These are phyloP conservation scores for Oropetium thomaeum DNA, from an alignment of 176 grass and related monocot species.

Conservation along the genomic window DNA sequence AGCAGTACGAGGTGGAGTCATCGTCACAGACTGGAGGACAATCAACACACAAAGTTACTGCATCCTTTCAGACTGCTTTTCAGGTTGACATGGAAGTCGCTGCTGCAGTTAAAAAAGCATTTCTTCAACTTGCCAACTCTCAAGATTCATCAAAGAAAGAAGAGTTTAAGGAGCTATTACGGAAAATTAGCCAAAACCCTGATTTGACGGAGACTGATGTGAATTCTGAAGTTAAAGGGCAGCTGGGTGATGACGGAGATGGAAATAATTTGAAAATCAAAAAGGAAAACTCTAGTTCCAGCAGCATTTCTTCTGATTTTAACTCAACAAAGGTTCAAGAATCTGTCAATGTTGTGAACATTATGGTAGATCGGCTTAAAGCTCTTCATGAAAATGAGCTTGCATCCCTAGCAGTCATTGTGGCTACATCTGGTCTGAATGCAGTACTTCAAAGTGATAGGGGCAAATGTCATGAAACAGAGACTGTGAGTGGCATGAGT, in stretches of 20 bases:
- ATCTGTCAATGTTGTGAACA: conserved; percentile 45
- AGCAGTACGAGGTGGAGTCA: conserved; percentile 60
- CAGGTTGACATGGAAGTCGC: conserved; percentile 89
- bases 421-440: conserved; percentile 89
- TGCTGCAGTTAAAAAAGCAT: conserved; percentile 78
- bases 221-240: conserved; percentile 34
- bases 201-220: conserved; percentile 37
- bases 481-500: background rate
- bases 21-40: conserved; percentile 47
- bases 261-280: conserved; percentile 12
- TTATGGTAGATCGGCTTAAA: conserved; percentile 75
- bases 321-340: conserved; percentile 24
- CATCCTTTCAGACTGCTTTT: conserved; percentile 90
- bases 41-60: conserved; percentile 71
- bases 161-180: conserved; percentile 63
- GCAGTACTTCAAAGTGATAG: conserved; percentile 67
- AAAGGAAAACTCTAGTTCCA: conserved; percentile 13
- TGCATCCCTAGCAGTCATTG: conserved; percentile 80
- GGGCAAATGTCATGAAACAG: conserved; percentile 35
- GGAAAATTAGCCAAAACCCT: conserved; percentile 92
- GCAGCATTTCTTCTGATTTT: conserved; percentile 39
- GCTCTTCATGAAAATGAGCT: conserved; percentile 78
- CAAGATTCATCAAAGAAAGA: conserved; percentile 54
- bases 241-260: conserved; percentile 14
- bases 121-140: conserved; percentile 59